These are phyloP conservation scores for Pelargonium cotyledonis DNA, from an alignment of 441 rosid species.

Conservation along the genomic window DNA sequence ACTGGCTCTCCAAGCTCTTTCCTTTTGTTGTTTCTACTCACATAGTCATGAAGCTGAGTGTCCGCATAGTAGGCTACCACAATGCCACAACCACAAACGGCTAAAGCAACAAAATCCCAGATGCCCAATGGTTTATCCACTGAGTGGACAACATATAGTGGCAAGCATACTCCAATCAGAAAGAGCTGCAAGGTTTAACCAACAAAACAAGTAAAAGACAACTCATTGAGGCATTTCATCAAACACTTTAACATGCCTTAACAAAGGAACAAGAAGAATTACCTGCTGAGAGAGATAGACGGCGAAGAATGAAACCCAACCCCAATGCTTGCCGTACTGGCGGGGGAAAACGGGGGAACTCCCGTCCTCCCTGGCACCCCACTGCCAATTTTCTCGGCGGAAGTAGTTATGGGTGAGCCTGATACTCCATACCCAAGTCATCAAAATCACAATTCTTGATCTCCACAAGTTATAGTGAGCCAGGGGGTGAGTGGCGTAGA, in stretches of 20 bases:
- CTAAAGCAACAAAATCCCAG: slow-evolving; percentile 60
- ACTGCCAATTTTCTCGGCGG: slow-evolving; percentile 91
- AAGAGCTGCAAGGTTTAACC: slow-evolving; percentile 47
- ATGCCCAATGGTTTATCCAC: slow-evolving; percentile 52
- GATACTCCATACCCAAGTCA: slow-evolving; percentile 78
- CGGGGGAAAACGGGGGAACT: slow-evolving; percentile 67
- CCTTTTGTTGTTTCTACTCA: slow-evolving; percentile 51
- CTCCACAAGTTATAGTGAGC: slow-evolving; percentile 52
- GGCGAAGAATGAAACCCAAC: slow-evolving; percentile 92
- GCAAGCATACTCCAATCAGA: slow-evolving; percentile 72
- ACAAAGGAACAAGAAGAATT: neutral
- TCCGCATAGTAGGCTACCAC: slow-evolving; percentile 74
- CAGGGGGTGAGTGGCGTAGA: slow-evolving; percentile 64
- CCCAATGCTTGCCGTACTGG: slow-evolving; percentile 75
- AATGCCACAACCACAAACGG: slow-evolving; percentile 56
- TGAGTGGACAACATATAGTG: slow-evolving; percentile 56
- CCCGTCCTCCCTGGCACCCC: slow-evolving; percentile 97
- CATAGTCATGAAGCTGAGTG: slow-evolving; percentile 72
- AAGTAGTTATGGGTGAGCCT: slow-evolving; percentile 82
- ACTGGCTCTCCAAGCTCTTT: slow-evolving; percentile 62
- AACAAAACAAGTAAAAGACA: slow-evolving; percentile 7
- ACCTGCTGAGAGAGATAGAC: slow-evolving; percentile 88
- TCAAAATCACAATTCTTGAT: slow-evolving; percentile 46
- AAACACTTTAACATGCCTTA: slow-evolving; percentile 3
- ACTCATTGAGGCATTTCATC: slow-evolving; percentile 40